Evolutionary conservation across 129 eudicot genomes (phyloP), one percentile per base, ranked within the genome.

Genomic region (Artemisia argyi): DNA sequence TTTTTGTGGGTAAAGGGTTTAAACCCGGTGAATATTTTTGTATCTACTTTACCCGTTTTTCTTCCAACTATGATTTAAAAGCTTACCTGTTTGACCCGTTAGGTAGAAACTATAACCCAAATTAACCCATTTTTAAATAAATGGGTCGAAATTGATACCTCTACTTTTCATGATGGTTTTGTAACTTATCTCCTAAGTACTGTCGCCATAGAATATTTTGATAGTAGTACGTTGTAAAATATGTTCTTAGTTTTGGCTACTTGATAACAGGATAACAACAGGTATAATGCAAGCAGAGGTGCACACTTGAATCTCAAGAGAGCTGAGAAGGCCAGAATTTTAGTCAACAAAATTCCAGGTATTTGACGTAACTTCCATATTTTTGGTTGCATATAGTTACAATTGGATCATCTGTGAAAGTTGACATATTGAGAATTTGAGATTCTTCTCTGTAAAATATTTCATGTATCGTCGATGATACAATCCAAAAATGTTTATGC

Each of bases 281-380:
- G 99, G 84, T 94, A 94, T 59, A 94, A 90, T 70, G 91, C 96
- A 12, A 94, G 96, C 82, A 86, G 99, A 78, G 99, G 99, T 52
- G 99, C 99, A 48, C 99, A 94, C 75, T 85, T 94, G 76, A 94
- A 94, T 81, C 89, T 94, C 77, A 94, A 94, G 82, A 79, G 99
- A 50, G 99, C 97, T 28, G 99, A 94, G 76, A 94, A 90, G 81
- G 99, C 97, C 60, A 73, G 99, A 58, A 59, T 88, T 73, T 74
- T 94, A 68, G 97, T 90, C 61, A 94, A 90, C 84, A 94, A 94
- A 83, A 94, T 94, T 76, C 99, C 99, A 63, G 97, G 99, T 87
- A 73, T 53, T 32, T 14, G 22, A 10, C 52, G n/a, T 32, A 42
- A 7, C 13, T 65, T 60, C n/a, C 63, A 51, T 39, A n/a, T 61